Evolutionary conservation across 331 rosid species (phyloP).

Genomic region (Telfairia occidentalis): DNA sequence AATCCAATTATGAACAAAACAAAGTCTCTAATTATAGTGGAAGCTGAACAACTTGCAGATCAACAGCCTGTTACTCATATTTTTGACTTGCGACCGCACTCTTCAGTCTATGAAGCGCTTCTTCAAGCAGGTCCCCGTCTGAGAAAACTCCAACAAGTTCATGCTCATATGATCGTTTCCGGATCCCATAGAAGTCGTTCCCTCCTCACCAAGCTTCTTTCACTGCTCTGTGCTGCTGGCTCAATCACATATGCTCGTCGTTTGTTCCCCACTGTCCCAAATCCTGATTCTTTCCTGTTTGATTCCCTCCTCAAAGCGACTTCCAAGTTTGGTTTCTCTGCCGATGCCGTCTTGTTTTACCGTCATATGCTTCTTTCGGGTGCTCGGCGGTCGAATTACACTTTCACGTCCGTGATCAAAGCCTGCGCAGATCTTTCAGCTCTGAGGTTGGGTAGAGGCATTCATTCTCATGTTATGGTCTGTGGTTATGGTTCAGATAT

Average conservation of each 20-base stretch:
- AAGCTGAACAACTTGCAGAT: slow-evolving; percentile 18
- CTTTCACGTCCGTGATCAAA: slow-evolving; percentile 75
- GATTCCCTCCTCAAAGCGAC: slow-evolving; percentile 55
- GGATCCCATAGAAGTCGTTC: slow-evolving; percentile 57
- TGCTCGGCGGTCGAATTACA: slow-evolving; percentile 45
- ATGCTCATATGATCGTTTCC: slow-evolving; percentile 53
- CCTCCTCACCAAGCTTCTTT: slow-evolving; percentile 71
- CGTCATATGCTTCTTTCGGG: slow-evolving; percentile 42
- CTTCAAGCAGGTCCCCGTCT: slow-evolving; percentile 54
- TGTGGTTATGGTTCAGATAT: slow-evolving; percentile 47
- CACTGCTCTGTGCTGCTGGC: slow-evolving; percentile 58
- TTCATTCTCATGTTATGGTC: slow-evolving; percentile 52
- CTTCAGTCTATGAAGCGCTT: slow-evolving; percentile 49
- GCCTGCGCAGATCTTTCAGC: slow-evolving; percentile 66
- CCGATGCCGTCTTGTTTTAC: slow-evolving; percentile 48
- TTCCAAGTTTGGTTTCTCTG: slow-evolving; percentile 44
- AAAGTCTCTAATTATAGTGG: slow-evolving; percentile 29
- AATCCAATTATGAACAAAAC: not conserved
- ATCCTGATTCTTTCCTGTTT: slow-evolving; percentile 67
- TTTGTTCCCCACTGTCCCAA: slow-evolving; percentile 32
- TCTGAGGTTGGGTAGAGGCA: slow-evolving; percentile 25
- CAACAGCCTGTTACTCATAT: not conserved
- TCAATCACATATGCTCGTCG: slow-evolving; percentile 54
- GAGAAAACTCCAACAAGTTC: slow-evolving; percentile 52
- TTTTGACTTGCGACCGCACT: slow-evolving; percentile 20